Evolutionary conservation across 2,329 filamentous ascomycete genomes (phyloP), one percentile per base, ranked within the genome.

Genomic region (Salinomyces thailandicus): DNA sequence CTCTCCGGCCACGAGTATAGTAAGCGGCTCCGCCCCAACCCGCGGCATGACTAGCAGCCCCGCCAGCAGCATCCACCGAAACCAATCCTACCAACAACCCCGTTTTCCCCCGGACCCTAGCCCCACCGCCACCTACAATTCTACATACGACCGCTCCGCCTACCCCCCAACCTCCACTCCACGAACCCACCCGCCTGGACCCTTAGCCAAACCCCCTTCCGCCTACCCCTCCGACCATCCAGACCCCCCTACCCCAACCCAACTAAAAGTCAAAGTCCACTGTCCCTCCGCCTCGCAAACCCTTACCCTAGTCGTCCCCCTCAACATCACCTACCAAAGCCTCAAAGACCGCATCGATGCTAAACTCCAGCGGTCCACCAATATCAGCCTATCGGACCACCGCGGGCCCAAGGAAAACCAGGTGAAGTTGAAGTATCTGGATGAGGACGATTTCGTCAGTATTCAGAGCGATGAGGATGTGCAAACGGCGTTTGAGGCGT

Each of bases 391-490:
- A 53, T 79, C 79, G 49, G 81, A 77, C 53, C 83, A 85, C 44
- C 47, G 44, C 11, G 43, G 45, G 5, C 37, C 47, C 2, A 50
- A 45, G 18, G 47, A 48, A 13, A 37, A 39, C 22, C 20, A 41
- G 39, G 76, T 95, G 50, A 85, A 86, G 62, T 67, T 98, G 38
- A 83, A 86, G 44, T 98, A 96, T 61, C 75, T 79, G 35, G 91
- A 98, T 54, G 91, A 98, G 48, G 84, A 84, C 33, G 91, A 96
- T 54, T 89, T 81, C 55, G 84, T 98, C 43, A 87, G 81, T 35
- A 95, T 98, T 37, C 82, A 91, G 58, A 89, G 82, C 43, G 91
- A 98, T 53, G 91, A 98, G 52, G 91, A 95, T 49, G 91, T 98
- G 29, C 85, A 93, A 53, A 86, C 91, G 50, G 91, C 91, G 4